Evolutionary conservation across 805 yeast species (phyloP), one percentile per base, ranked within the genome.

Genomic region (Trichomonascus vanleenenianus): DNA sequence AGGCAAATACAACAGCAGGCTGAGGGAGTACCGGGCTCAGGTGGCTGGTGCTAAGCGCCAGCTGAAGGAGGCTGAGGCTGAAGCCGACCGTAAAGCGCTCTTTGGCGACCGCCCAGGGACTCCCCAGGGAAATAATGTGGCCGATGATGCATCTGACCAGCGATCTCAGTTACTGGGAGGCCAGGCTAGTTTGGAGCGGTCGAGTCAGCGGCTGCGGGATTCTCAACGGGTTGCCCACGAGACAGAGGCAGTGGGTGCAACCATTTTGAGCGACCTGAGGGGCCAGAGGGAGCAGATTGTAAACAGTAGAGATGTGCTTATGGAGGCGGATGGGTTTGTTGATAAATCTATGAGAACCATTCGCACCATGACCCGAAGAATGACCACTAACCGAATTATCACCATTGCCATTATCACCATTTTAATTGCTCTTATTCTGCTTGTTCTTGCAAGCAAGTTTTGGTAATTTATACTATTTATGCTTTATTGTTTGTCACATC

Each of bases 341-440:
- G 97, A 93, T 65, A 81, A 84, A 60, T 81, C 93, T 46, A 75
- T 93, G 46, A 77, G 84, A 47, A 93, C 97, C 1, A 70, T 93
- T 57, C 80, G 87, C 56, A 75, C 85, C 15, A 93, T 93, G 98
- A 83, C 95, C 20, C 75, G 97, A 64, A 71, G 97, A 57, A 73
- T 89, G 72, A 87, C 94, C 9, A 91, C 96, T 4, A 91, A 91
- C 65, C 83, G 87, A 63, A 73, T 89, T 54, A 83, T 91, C 51
- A 85, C 95, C 47, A 85, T 87, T 57, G 94, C 94, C 9, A 91
- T 91, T 47, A 91, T 91, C 45, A 95, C 85, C 5, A 89, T 91
- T 15, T 73, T 91, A 58, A 79, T 91, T 5, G 58, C 91, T 44
- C 72, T 91, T 57, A 91, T 91, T 40, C 67, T 91, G 51, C 70